Evolutionary conservation across 345 rosid species (phyloP), one percentile per base, ranked within the genome.

Genomic region (Excoecaria cochinchinensis): DNA sequence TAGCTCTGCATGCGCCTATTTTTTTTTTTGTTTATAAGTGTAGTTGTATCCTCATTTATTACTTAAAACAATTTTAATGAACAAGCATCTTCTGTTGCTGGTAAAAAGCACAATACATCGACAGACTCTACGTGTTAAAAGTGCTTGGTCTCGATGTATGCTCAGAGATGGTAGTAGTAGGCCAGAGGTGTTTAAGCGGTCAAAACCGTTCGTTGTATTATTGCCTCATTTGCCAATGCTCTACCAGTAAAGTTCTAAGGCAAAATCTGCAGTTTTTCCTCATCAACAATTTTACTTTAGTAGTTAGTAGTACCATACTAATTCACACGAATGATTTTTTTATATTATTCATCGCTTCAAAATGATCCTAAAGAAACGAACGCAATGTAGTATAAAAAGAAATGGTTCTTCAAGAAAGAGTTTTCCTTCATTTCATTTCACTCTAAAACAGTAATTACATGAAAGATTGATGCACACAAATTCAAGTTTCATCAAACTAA

Each of bases 71-170:
- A 58, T 62, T 66, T 58, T 55, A 38, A 42, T 77, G 51, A 65
- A 57, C 84, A 94, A 97, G 98, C 98, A 83, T 87, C 98, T 74
- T 83, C 97, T 25, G 83, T 90, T 22, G 88, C 87, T 53, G 92
- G 97, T 62, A 85, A 81, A 80, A 92, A 74, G 78, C 97, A 94
- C 76, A 92, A 88, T 78, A 70, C 92, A 60, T 89, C 93, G 3
- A 91, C 98, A 12, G 97, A 94, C 76, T n/a, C n/a, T 94, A 94
- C 69, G 86, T 91, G 77, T 81, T 94, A 57, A 90, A 84, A 85
- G 88, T 94, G 76, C 98, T 94, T 78, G 98, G 98, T 72, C 95
- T 94, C 71, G 97, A 94, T 74, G 71, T 90, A 69, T 92, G 98
- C 76, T 83, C 98, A 36, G 97, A 94, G 65, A 94, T 97, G 22